These are phyloP conservation scores for Sabuloglossum arenarium DNA, from an alignment of 495 filamentous ascomycete genomes.

Conservation along the genomic window DNA sequence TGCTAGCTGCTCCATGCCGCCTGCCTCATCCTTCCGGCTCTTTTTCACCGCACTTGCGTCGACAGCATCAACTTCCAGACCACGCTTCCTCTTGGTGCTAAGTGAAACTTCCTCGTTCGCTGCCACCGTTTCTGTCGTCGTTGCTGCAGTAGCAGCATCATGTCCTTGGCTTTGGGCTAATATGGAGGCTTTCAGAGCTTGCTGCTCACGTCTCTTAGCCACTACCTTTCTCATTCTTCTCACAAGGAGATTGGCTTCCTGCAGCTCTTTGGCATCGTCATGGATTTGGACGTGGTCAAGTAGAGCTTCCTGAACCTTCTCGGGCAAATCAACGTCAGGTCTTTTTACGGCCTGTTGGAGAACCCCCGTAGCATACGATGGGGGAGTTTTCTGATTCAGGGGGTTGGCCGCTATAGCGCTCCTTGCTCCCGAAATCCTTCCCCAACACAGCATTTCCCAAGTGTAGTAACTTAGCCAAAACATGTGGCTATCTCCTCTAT, in stretches of 20 bases:
- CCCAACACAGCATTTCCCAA: constrained; percentile 68
- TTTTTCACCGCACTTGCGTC: constrained; percentile 32
- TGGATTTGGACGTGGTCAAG: constrained; percentile 74
- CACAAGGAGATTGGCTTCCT: constrained; percentile 45
- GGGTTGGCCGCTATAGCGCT: constrained; percentile 14
- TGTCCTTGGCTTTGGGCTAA: constrained; percentile 14
- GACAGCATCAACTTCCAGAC: constrained; percentile 25
- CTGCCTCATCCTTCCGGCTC: constrained; percentile 27
- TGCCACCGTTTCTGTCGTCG: constrained; percentile 1
- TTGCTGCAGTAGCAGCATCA: constrained; percentile 16
- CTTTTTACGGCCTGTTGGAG: constrained; percentile 51
- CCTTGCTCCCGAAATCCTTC: constrained; percentile 9
- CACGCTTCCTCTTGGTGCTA: constrained; percentile 47
- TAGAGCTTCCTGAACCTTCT: constrained; percentile 67
- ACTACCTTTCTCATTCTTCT: constrained; percentile 42
- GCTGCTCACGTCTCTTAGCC: constrained; percentile 38
- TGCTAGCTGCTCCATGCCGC: constrained; percentile 11
- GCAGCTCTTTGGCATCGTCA: constrained; percentile 50
- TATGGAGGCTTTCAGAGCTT: constrained; percentile 23
- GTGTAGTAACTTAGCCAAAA: constrained; percentile 85
- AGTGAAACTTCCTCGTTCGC: constrained; percentile 2
- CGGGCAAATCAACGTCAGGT: constrained; percentile 69
- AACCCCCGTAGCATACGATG: constrained; percentile 47
- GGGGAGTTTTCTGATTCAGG: constrained; percentile 10
- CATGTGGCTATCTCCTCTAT: constrained; percentile 56